Evolutionary conservation across 768 basidiomycete species (phyloP).

Genomic region (Boletus rubroflammeus): DNA sequence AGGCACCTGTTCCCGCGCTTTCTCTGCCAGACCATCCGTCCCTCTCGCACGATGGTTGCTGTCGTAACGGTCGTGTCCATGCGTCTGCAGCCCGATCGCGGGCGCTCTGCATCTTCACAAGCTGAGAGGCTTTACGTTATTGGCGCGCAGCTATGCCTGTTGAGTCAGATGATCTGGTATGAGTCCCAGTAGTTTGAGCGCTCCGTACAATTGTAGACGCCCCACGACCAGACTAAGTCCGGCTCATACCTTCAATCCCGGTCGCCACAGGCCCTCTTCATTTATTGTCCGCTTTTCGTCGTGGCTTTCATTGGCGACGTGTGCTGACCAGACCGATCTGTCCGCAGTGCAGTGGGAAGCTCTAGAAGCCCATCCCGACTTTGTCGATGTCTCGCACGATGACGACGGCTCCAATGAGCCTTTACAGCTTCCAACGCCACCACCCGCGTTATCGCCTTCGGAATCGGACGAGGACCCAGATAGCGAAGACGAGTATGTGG

Average conservation of each 20-base stretch:
- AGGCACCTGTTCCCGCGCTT: slow-evolving; percentile 29
- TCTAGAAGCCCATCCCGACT: slow-evolving; percentile 51
- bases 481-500: slow-evolving; percentile 74
- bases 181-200: slow-evolving; percentile 32
- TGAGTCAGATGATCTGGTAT: slow-evolving; percentile 37
- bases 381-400: slow-evolving; percentile 19
- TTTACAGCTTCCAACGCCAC: slow-evolving; percentile 22
- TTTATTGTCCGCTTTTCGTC: slow-evolving; percentile 14
- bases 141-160: slow-evolving; percentile 33
- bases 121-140: slow-evolving; percentile 35
- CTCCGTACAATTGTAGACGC: slow-evolving; percentile 24
- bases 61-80: slow-evolving; percentile 33
- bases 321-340: slow-evolving; percentile 30
- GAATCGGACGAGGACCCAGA: slow-evolving; percentile 49
- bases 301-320: slow-evolving; percentile 13
- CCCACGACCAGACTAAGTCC: slow-evolving; percentile 17
- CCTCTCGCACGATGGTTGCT: slow-evolving; percentile 28
- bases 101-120: slow-evolving; percentile 28
- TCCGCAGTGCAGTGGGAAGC: slow-evolving; percentile 73
- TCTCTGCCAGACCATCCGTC: slow-evolving; percentile 33
- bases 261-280: neutral
- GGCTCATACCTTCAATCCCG: slow-evolving; percentile 1
- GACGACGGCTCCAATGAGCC: slow-evolving; percentile 21
- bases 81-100: slow-evolving; percentile 22
- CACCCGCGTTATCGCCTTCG: slow-evolving; percentile 34